Conservation (phyloP, 208 protist species). For the Jaenimonas drosophilae region DNA sequence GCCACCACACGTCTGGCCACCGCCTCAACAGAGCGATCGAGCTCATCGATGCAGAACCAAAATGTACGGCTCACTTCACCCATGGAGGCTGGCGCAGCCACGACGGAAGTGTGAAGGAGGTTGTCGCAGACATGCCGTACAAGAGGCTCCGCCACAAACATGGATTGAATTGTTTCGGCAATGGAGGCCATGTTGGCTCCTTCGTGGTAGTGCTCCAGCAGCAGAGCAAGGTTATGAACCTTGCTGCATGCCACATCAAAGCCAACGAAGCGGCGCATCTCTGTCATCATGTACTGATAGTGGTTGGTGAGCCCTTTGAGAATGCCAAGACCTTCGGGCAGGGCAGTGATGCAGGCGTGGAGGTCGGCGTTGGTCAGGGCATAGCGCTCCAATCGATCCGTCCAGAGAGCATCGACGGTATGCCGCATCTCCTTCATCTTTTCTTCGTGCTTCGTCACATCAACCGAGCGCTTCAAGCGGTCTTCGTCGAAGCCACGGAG, state of each 20-base stretch:
- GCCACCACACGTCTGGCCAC: conserved; percentile 1
- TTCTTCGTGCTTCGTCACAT: conserved; percentile 25
- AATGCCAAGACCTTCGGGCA: conserved; percentile 62
- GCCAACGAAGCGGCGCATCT: conserved; percentile 64
- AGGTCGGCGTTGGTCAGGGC: conserved; percentile 43
- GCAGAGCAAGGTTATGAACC: conserved; percentile 62
- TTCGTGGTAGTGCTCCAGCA: conserved; percentile 48
- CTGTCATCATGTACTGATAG: conserved; percentile 70
- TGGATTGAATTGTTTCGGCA: conserved; percentile 29
- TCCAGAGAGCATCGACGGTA: conserved; percentile 66
- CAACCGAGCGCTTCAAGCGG: conserved; percentile 18
- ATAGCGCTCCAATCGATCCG: conserved; percentile 64
- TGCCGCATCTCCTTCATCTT: conserved; percentile 21
- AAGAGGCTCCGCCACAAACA: conserved; percentile 59
- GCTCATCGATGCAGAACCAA: conserved; percentile 63
- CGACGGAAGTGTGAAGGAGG: conserved; percentile 11
- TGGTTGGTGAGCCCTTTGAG: conserved; percentile 65
- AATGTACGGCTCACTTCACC: conserved; percentile 47
- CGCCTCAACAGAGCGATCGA: conserved; percentile 15
- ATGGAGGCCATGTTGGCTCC: conserved; percentile 39
- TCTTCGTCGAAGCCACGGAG: conserved; percentile 29
- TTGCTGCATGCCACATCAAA: conserved; percentile 78
- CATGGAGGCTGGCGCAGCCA: conserved; percentile 28
- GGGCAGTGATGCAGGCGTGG: conserved; percentile 45
- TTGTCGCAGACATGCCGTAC: conserved; percentile 47